Evolutionary conservation across 768 basidiomycete genomes (phyloP).

Genomic region (Russula compacta): DNA sequence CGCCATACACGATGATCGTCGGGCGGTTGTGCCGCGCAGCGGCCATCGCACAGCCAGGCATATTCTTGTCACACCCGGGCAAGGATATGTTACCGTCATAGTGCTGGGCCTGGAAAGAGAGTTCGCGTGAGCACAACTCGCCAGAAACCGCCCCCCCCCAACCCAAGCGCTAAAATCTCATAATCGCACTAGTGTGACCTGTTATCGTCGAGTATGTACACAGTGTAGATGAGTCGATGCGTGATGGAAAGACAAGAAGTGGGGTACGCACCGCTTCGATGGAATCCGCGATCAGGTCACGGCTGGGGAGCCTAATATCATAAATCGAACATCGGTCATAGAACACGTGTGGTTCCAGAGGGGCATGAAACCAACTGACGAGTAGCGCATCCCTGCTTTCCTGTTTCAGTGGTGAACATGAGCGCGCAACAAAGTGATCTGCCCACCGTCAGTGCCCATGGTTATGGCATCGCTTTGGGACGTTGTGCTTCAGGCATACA

Average conservation of each 20-base stretch:
- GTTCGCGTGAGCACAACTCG: not conserved
- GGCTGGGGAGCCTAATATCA: slow-evolving; percentile 58
- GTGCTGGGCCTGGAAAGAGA: slow-evolving; percentile 56
- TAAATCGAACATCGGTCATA: not conserved
- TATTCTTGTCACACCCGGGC: slow-evolving; percentile 89
- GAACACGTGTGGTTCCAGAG: not conserved
- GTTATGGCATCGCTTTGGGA: slow-evolving; percentile 68
- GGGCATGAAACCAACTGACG: slow-evolving; percentile 37
- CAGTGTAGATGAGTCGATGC: not conserved
- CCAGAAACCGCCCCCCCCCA: too few species aligned
- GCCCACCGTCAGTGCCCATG: slow-evolving; percentile 80
- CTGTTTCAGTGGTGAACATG: not conserved
- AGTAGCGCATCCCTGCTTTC: slow-evolving; percentile 71
- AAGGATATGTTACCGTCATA: slow-evolving; percentile 84
- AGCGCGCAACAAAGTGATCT: not conserved
- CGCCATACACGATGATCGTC: slow-evolving; percentile 78
- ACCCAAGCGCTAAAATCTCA: not conserved
- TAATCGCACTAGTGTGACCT: slow-evolving; percentile 47
- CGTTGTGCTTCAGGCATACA: not conserved
- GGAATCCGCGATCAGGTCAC: slow-evolving; percentile 85
- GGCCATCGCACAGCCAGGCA: slow-evolving; percentile 85
- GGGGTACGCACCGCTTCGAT: slow-evolving; percentile 57
- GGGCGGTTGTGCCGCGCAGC: slow-evolving; percentile 82
- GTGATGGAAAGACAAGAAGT: not conserved
- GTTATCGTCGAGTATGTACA: not conserved